Evolutionary conservation across 1,284 basidiomycete species (phyloP), one percentile per base, ranked within the genome.

Genomic region (Inonotus obliquus): DNA sequence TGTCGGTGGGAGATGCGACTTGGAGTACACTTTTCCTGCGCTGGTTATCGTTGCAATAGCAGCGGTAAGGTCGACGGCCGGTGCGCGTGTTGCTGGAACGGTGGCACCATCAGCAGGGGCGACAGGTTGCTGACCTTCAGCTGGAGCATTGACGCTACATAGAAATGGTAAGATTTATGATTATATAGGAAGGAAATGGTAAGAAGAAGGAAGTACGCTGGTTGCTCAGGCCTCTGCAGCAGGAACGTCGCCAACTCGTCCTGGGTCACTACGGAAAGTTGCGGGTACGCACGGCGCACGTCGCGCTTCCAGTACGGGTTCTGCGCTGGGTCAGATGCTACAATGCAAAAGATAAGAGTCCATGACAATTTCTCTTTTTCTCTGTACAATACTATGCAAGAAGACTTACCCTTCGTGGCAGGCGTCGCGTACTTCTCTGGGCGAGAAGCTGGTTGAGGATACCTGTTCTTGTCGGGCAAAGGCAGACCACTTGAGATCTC

Each of bases 261-360:
- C 79, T 95, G 91, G 19, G 89, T 93, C 67, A 93, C 82, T 32
- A 91, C 86, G 11, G 89, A 94, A 47, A 94, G 86, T 69, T 89
- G 89, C 35, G 95, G 94, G 75, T 95, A 97, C 60, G 87, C 86
- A 63, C 95, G 86, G 63, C 96, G 87, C 69, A 95, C 91, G 76
- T 98, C 95, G 65, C 95, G 92, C 76, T 95, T 93, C 87, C 88
- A 94, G 83, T 98, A 98, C 66, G 89, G 89, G 74, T 92, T 92
- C 76, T 91, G 80, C 23, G 91, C 90, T 52, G 82, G 82, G 73
- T 92, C 91, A 54, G 89, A 92, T 21, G 91, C 90, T 92, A 66
- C 13, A 49, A 59, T 54, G 62, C 63, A 61, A 32, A 35, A 32
- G 27, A 13, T 39, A 10, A 55, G 54, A 35, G 29, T 6, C 17